Evolutionary conservation across 1,139 yeast genomes (phyloP).

Genomic region (Debaryomycetaceae sp.): DNA sequence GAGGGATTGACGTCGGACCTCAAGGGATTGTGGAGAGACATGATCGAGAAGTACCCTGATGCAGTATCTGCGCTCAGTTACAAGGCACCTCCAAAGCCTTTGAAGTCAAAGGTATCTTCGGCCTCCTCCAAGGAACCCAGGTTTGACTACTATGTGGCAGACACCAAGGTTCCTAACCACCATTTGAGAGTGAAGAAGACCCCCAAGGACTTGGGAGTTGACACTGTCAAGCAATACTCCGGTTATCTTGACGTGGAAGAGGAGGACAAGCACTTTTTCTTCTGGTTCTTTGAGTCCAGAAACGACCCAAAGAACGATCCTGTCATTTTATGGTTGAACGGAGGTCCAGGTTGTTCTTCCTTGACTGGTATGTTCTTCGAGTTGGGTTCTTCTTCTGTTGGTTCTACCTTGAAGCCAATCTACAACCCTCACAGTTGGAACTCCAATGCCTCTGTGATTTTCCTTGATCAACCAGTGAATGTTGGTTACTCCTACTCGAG

Average conservation of each 20-base stretch:
- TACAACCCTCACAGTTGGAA: conserved; percentile 86
- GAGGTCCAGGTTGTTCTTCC: conserved; percentile 38
- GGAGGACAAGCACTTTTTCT: conserved; percentile 72
- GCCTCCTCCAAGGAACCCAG: conserved; percentile 22
- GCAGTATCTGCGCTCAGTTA: conserved; percentile 47
- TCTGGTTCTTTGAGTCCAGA: conserved; percentile 89
- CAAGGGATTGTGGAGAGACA: conserved; percentile 56
- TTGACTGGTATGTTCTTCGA: conserved; percentile 90
- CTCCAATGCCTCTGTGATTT: conserved; percentile 82
- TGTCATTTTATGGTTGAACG: conserved; percentile 60
- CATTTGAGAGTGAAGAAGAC: conserved; percentile 41
- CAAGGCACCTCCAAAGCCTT: conserved; percentile 48
- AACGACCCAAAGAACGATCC: conserved; percentile 87
- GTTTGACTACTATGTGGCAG: conserved; percentile 57
- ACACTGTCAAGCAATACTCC: conserved; percentile 58
- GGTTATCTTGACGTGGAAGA: conserved; percentile 59
- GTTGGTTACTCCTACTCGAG: conserved; percentile 78
- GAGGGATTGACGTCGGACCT: conserved; percentile 48
- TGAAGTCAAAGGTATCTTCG: conserved; percentile 13
- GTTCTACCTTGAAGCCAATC: conserved; percentile 62
- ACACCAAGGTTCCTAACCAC: conserved; percentile 49
- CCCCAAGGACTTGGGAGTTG: conserved; percentile 48
- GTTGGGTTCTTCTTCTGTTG: conserved; percentile 81
- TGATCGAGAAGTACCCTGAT: conserved; percentile 56
- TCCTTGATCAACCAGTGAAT: conserved; percentile 92